Evolutionary conservation across 2,329 filamentous ascomycete genomes (phyloP).

Genomic region (Colletotrichum spaethianum): DNA sequence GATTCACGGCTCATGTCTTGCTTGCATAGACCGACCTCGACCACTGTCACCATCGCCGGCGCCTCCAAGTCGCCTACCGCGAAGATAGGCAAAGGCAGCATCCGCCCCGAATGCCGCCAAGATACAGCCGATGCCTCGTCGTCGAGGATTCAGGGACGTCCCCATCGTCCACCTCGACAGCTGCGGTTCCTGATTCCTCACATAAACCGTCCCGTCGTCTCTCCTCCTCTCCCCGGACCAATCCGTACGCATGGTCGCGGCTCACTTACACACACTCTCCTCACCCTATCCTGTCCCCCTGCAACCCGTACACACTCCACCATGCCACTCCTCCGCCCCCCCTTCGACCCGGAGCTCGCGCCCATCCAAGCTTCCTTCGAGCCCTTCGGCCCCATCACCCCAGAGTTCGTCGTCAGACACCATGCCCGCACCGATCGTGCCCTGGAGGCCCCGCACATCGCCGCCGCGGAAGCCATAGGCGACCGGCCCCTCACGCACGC

Average conservation of each 20-base stretch:
- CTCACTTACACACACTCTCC: background rate
- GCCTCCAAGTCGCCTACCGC: background rate
- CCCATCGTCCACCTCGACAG: background rate
- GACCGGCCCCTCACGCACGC: constrained; percentile 44
- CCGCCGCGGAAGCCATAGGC: constrained; percentile 28
- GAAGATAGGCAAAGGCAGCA: background rate
- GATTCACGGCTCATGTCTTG: background rate
- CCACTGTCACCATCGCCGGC: background rate
- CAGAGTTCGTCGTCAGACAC: constrained; percentile 41
- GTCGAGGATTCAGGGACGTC: background rate
- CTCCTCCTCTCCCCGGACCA: background rate
- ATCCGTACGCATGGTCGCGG: background rate
- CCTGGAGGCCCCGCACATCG: background rate
- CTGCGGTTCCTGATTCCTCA: background rate
- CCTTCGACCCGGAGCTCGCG: constrained; percentile 44
- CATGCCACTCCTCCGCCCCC: constrained; percentile 37
- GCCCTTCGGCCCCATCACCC: constrained; percentile 34
- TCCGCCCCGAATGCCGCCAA: background rate
- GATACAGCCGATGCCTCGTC: background rate
- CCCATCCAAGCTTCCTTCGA: constrained; percentile 40
- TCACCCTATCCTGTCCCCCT: background rate
- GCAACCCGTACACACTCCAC: background rate
- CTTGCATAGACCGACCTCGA: background rate
- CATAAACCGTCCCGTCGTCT: background rate
- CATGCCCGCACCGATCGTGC: constrained; percentile 31